Percentiles rank a stretch among this genome's conserved stretches.
Conservation (phyloP, 148 eudicot genomes). For the Rhododendron mucronatum region DNA sequence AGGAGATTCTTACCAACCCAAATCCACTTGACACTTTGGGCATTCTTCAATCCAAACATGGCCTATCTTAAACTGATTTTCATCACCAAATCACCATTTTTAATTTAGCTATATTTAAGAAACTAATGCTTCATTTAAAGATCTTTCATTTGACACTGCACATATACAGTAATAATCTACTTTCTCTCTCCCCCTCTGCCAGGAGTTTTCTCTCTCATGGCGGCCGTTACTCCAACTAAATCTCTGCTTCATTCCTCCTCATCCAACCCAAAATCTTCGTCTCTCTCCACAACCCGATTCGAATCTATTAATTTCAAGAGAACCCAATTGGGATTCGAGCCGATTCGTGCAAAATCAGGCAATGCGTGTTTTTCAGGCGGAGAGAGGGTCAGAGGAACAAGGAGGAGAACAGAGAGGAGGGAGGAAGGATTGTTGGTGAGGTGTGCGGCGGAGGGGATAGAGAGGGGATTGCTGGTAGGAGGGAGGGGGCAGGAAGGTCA, state of each 20-base stretch:
- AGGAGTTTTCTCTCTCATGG: conserved; percentile 11
- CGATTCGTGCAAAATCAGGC: conserved; percentile 12
- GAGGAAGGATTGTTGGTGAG: conserved; percentile 20
- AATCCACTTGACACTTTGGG: neutral
- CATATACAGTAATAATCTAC: neutral
- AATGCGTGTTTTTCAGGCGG: conserved; percentile 6
- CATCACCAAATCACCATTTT: neutral
- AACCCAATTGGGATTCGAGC: conserved; percentile 12
- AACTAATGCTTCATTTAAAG: neutral
- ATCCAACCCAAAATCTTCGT: conserved; percentile 9
- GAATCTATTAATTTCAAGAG: neutral
- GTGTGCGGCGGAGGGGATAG: conserved; percentile 49
- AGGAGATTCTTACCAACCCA: neutral
- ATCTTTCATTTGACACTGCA: neutral
- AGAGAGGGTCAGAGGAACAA: conserved; percentile 13
- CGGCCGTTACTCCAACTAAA: conserved; percentile 2
- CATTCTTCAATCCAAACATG: neutral
- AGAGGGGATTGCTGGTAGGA: conserved; percentile 28
- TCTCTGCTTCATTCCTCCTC: conserved; percentile 3
- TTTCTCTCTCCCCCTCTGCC: neutral
- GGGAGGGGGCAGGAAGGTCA: conserved; percentile 16
- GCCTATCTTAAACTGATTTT: neutral
- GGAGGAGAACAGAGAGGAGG: neutral
- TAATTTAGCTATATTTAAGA: neutral
- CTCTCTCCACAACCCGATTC: conserved; percentile 7